Percentiles rank a stretch among this genome's conserved stretches.
phyloP scores from a whole-genome alignment of 2,329 filamentous ascomycete species.

The Fusarium incarnatum region DNA sequence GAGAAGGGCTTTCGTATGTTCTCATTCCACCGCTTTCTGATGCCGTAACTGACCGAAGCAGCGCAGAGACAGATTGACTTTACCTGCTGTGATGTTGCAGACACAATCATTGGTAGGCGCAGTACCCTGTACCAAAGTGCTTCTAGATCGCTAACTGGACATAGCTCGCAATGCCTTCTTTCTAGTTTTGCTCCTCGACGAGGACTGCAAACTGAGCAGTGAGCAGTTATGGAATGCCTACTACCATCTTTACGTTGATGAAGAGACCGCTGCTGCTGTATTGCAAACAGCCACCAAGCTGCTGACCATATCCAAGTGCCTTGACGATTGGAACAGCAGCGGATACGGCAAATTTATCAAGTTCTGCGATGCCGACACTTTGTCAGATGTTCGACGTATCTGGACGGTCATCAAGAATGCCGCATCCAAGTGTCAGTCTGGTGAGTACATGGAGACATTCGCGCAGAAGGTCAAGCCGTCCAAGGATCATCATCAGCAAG shows the following conservation, averaged over 20 bases:
- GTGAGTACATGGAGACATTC: constrained; percentile 21
- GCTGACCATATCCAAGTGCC: constrained; percentile 50
- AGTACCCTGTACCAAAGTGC: constrained; percentile 2
- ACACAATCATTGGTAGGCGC: constrained; percentile 61
- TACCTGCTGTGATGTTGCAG: constrained; percentile 67
- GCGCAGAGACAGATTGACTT: constrained; percentile 61
- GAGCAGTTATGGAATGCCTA: constrained; percentile 65
- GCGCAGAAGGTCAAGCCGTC: constrained; percentile 37
- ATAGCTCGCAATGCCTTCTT: constrained; percentile 67
- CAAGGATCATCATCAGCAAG: constrained; percentile 19
- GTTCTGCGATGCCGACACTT: constrained; percentile 62
- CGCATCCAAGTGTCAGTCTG: constrained; percentile 26
- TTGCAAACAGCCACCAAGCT: constrained; percentile 59
- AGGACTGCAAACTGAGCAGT: constrained; percentile 39
- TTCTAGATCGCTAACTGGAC: background rate
- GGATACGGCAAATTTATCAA: constrained; percentile 58
- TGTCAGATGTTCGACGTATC: constrained; percentile 54
- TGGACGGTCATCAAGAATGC: constrained; percentile 50
- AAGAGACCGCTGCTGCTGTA: constrained; percentile 53
- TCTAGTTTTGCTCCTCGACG: constrained; percentile 63
- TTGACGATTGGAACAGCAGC: constrained; percentile 58
- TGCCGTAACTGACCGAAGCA: constrained; percentile 44
- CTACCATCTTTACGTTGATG: constrained; percentile 63
- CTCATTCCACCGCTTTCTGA: background rate
- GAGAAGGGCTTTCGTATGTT: constrained; percentile 54